Percentiles rank a stretch among this genome's conserved stretches.
phyloP scores from a whole-genome alignment of 129 eudicot species.

The Oenanthe sinensis region DNA sequence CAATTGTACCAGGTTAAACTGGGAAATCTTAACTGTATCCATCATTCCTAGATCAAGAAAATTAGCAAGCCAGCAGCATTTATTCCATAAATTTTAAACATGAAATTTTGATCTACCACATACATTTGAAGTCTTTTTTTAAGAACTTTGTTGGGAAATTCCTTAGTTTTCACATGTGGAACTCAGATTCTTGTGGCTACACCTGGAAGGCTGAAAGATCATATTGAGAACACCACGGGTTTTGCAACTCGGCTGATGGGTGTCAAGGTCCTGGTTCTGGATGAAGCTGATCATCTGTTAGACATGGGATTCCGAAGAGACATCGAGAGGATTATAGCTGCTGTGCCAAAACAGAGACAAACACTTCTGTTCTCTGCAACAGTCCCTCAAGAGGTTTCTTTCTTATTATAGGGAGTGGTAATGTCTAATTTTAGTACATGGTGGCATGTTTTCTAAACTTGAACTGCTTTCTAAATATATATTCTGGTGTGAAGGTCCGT shows the following conservation, averaged over 20 bases:
- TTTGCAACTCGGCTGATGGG: conserved; percentile 84
- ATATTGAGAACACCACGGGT: conserved; percentile 87
- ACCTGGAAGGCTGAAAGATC: conserved; percentile 98
- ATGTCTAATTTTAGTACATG: conserved; percentile 5
- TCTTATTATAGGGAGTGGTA: conserved; percentile 23
- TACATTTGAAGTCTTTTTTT: neutral
- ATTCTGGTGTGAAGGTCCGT: conserved; percentile 55
- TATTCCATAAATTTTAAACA: neutral
- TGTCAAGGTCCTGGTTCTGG: conserved; percentile 89
- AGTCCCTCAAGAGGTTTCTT: conserved; percentile 80
- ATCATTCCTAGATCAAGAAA: neutral
- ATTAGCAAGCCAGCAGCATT: neutral
- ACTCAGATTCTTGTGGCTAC: conserved; percentile 92
- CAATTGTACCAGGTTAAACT: neutral
- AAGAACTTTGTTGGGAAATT: neutral
- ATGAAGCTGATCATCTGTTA: conserved; percentile 95
- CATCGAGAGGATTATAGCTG: conserved; percentile 80
- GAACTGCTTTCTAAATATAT: neutral
- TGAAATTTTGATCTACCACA: neutral
- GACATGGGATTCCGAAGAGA: conserved; percentile 99
- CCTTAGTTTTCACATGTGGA: conserved; percentile 3
- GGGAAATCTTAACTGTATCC: neutral
- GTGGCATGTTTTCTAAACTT: neutral
- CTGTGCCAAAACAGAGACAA: conserved; percentile 89
- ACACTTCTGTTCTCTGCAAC: conserved; percentile 97